Percentiles rank a stretch among this genome's conserved stretches.
Evolutionary conservation across 176 grass and related monocot species (phyloP).

Genomic region (Carex kokanica): DNA sequence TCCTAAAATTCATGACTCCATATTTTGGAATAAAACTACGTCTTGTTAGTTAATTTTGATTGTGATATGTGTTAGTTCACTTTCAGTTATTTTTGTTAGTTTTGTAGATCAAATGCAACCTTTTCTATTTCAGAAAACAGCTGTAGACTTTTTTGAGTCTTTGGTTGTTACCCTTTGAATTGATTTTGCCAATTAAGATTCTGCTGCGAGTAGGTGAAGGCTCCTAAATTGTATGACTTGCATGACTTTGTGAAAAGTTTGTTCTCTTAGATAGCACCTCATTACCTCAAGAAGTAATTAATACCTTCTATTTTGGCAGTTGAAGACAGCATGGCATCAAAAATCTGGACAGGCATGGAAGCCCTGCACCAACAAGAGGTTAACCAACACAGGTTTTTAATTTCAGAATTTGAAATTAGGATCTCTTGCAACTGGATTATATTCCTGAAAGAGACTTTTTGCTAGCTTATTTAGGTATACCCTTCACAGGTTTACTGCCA

Average conservation of each 20-base stretch:
- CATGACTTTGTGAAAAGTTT: background rate
- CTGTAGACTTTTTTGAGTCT: background rate
- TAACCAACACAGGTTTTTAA: constrained; percentile 56
- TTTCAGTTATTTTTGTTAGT: background rate
- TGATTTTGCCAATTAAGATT: constrained; percentile 3
- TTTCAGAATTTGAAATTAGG: constrained; percentile 24
- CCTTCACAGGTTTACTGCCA: constrained; percentile 55
- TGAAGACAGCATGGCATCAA: constrained; percentile 45
- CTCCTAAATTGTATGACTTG: background rate
- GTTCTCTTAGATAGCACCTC: background rate
- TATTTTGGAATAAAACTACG: background rate
- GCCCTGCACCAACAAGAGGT: constrained; percentile 47
- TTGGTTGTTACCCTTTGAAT: background rate
- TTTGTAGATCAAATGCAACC: background rate
- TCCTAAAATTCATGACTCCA: too few species aligned
- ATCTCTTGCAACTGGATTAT: constrained; percentile 7
- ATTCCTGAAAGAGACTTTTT: constrained; percentile 3
- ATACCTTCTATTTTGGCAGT: constrained; percentile 37
- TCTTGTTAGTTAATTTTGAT: background rate
- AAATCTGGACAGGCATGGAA: constrained; percentile 54
- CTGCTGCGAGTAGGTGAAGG: background rate
- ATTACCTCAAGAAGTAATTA: background rate
- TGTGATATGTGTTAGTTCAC: background rate
- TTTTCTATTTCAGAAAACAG: background rate
- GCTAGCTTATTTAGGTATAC: constrained; percentile 18